A percentile compares a stretch with the other conserved stretches of the same genome.
Evolutionary conservation across 371 early-diverging fungal species (phyloP).

Genomic region (Phascolomyces articulosus): DNA sequence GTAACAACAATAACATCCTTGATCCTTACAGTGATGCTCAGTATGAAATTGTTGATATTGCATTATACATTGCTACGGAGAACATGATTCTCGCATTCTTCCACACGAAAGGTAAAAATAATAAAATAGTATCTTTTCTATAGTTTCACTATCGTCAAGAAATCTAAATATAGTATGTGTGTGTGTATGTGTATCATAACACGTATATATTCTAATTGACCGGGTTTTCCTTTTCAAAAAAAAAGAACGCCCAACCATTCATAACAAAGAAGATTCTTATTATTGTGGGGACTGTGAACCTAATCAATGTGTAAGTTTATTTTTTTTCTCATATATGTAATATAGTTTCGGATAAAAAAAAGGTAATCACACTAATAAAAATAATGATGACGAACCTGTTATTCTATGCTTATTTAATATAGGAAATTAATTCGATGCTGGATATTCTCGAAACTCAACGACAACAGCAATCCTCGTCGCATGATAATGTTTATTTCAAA

Average conservation of each 20-base stretch:
- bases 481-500: not conserved
- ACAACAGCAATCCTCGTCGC: not conserved
- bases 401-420: not conserved
- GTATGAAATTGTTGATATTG: conserved; percentile 57
- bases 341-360: not conserved
- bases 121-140: too few relatives aligned
- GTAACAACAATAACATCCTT: too few relatives aligned
- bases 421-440: not conserved
- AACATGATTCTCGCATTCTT: conserved; percentile 58
- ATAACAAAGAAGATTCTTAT: not conserved
- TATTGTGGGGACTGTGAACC: not conserved
- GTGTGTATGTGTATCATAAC: too few relatives aligned
- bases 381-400: not conserved
- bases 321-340: not conserved
- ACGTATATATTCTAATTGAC: too few relatives aligned
- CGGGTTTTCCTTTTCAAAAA: too few relatives aligned
- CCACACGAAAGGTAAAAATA: conserved; percentile 40
- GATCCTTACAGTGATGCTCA: not conserved
- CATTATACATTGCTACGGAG: conserved; percentile 59
- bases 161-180: not conserved
- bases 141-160: not conserved
- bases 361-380: too few relatives aligned
- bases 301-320: not conserved
- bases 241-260: not conserved
- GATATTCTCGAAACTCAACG: not conserved